Evolutionary conservation across 2,329 filamentous ascomycete species (phyloP).

Genomic region (Penicillium sp.): DNA sequence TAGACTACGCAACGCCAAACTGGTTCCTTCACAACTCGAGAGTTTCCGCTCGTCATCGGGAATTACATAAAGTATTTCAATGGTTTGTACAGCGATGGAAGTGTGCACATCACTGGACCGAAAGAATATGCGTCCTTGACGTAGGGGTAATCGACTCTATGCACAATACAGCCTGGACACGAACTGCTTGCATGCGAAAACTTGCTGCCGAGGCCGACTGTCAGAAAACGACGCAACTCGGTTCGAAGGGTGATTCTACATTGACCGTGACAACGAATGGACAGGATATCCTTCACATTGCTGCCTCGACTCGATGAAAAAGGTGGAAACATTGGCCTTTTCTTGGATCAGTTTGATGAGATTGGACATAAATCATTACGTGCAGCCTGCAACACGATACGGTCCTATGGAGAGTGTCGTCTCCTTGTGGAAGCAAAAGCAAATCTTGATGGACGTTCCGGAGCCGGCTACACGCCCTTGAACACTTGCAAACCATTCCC

Average conservation of each 20-base stretch:
- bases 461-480: not conserved
- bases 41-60: not conserved
- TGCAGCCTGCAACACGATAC: conserved; percentile 1
- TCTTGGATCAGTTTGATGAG: not conserved
- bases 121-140: not conserved
- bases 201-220: not conserved
- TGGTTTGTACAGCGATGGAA: not conserved
- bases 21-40: conserved; percentile 1
- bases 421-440: not conserved
- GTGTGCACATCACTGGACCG: not conserved
- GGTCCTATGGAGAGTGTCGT: not conserved
- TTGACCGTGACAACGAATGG: not conserved
- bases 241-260: not conserved
- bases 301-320: not conserved
- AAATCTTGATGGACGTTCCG: not conserved
- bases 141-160: not conserved
- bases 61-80: not conserved
- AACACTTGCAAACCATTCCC: not conserved
- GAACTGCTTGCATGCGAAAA: not conserved
- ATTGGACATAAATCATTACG: not conserved
- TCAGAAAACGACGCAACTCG: not conserved
- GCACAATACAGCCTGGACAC: conserved; percentile 1
- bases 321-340: not conserved
- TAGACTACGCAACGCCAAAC: conserved; percentile 1
- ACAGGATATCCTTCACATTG: conserved; percentile 3